phyloP scores from a whole-genome alignment of 1,284 basidiomycete species.

The Trichosporon asahii region DNA sequence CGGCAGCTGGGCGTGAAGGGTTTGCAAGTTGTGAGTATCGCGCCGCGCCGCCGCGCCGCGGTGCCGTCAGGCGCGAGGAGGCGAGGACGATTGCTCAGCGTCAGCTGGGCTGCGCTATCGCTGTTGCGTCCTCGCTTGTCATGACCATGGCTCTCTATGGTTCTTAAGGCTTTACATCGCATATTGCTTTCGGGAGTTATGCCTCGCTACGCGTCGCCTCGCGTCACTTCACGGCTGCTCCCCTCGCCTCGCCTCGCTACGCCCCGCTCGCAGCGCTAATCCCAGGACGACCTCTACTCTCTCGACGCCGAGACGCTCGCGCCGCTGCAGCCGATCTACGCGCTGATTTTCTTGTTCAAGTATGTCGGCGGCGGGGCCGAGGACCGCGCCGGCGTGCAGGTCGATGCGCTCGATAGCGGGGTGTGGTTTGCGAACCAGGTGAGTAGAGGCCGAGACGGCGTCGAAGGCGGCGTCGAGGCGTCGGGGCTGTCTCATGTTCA shows the following conservation, averaged over 20 bases:
- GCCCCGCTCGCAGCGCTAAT: neutral
- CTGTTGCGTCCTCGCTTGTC: neutral
- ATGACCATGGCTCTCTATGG: too few species aligned
- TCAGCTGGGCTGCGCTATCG: too few species aligned
- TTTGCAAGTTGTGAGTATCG: constrained; percentile 52
- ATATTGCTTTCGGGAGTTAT: too few species aligned
- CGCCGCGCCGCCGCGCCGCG: neutral
- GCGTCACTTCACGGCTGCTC: too few species aligned
- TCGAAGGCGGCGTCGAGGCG: neutral
- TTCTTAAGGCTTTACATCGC: too few species aligned
- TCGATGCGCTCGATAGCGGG: constrained; percentile 65
- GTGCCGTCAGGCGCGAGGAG: neutral
- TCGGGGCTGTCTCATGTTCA: too few species aligned
- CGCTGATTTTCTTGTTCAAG: constrained; percentile 90
- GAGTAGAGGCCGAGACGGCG: constrained; percentile 16
- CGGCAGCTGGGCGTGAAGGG: constrained; percentile 53
- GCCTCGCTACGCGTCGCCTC: too few species aligned
- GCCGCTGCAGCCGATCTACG: constrained; percentile 72
- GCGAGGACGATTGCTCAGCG: neutral
- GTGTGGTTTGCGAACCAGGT: constrained; percentile 85
- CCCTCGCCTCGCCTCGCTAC: too few species aligned
- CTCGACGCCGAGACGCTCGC: constrained; percentile 70
- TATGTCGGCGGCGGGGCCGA: constrained; percentile 64
- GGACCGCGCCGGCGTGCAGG: constrained; percentile 50
- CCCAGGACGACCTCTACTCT: constrained; percentile 79